Evolutionary conservation across 805 yeast species (phyloP), one percentile per base, ranked within the genome.

Genomic region (Myxozyma neotropica): DNA sequence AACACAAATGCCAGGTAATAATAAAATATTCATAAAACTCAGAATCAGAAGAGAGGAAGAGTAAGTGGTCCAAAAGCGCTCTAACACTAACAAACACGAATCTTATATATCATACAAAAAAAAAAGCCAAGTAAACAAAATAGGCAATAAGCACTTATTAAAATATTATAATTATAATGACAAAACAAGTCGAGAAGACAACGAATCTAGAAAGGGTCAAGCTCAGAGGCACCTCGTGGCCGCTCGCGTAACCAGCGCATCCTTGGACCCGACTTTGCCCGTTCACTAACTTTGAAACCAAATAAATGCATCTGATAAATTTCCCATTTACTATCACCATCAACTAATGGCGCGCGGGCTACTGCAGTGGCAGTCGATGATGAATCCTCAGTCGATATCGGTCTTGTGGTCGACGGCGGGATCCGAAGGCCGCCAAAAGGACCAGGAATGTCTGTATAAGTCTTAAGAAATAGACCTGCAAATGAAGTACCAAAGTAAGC

Each of bases 401-500:
- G 29, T 12, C 15, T 4, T 7, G 53, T 48, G 12, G 55, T 52
- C 24, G 48, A 40, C 1, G 88, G 90, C 21, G 51, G 52, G 19
- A 58, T 27, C 15, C 45, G 51, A n/a, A 63, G 40, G 31, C 58
- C 64, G 27, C 64, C 64, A 36, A 45, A 51, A 23, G 64, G 57
- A 13, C 64, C 58, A 2, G 68, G 67, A 52, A 91, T 83, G 65
- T 90, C 97, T n/a, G 94, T 90, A 75, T 87, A 91, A 81, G 89
- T 87, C 71, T 91, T 88, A 61, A 94, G 83, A 69, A 94, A 88
- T 67, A 94, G 81, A 1, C 97, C 97, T 0, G 97, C 94, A 76
- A 94, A 94, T 36, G 95, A 86, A 0, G 98, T 90, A 4, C 99
- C 98, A 77, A 95, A 94, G 70, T 87, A 94, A 0, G 98, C 97